Evolutionary conservation across 2,329 filamentous ascomycete species (phyloP).

Genomic region (Fusarium dimerum): DNA sequence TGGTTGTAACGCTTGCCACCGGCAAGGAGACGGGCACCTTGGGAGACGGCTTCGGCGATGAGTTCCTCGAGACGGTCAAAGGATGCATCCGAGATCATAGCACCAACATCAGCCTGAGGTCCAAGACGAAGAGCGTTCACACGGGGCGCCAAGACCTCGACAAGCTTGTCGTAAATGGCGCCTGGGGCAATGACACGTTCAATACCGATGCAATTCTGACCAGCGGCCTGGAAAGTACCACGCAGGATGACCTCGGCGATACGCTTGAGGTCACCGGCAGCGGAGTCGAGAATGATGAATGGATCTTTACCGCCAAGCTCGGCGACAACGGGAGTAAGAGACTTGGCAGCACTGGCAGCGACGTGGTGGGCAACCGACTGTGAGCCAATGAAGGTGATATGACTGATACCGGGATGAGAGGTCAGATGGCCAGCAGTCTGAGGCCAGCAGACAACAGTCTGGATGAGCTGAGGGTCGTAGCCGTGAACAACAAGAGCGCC

Average conservation of each 20-base stretch:
- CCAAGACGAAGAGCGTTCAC: constrained; percentile 77
- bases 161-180: constrained; percentile 71
- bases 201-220: constrained; percentile 97
- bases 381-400: constrained; percentile 96
- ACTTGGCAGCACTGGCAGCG: constrained; percentile 79
- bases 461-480: constrained; percentile 78
- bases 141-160: constrained; percentile 70
- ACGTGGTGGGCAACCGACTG: constrained; percentile 85
- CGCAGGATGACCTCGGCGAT: constrained; percentile 84
- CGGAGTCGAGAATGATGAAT: constrained; percentile 83
- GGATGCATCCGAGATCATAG: constrained; percentile 77
- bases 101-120: constrained; percentile 79
- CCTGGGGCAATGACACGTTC: constrained; percentile 86
- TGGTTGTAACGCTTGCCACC: constrained; percentile 75
- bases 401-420: constrained; percentile 78
- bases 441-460: constrained; percentile 87
- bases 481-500: constrained; percentile 81
- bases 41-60: constrained; percentile 72
- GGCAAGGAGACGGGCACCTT: constrained; percentile 78
- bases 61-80: constrained; percentile 77
- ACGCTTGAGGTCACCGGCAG: constrained; percentile 63
- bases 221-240: constrained; percentile 91
- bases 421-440: constrained; percentile 78
- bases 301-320: constrained; percentile 97
- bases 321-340: constrained; percentile 83